phyloP scores from a whole-genome alignment of 495 filamentous ascomycete genomes.

The Cercophora samala region DNA sequence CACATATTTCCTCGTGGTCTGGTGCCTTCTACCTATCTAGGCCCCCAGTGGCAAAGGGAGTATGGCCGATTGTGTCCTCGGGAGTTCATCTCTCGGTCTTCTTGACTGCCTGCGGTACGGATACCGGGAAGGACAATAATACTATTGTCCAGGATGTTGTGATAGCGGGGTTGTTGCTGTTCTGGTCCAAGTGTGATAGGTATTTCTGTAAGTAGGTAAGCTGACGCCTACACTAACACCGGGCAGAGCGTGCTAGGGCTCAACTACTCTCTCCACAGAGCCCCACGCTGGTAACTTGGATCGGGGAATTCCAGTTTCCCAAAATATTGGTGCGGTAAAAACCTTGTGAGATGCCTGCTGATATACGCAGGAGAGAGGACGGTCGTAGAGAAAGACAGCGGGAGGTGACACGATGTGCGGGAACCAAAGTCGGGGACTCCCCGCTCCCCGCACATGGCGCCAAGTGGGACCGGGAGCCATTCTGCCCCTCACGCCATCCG shows the following conservation, averaged over 20 bases:
- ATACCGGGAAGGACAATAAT: not conserved
- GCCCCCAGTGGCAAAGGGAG: not conserved
- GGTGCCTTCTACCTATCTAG: not conserved
- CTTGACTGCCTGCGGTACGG: not conserved
- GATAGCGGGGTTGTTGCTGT: not conserved
- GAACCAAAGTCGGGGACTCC: slow-evolving; percentile 2
- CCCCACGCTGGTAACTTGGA: not conserved
- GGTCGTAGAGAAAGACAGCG: too few relatives aligned
- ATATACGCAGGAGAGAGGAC: not conserved
- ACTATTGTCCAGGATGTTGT: not conserved
- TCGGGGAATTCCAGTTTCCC: not conserved
- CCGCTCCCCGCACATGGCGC: slow-evolving; percentile 12
- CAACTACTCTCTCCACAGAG: not conserved
- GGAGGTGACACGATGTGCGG: not conserved
- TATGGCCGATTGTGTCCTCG: not conserved
- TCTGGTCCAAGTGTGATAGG: slow-evolving; percentile 3
- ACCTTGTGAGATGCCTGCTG: not conserved
- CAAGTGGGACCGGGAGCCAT: too few relatives aligned
- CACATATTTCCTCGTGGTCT: not conserved
- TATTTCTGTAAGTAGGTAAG: slow-evolving; percentile 7
- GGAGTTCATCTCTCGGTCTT: too few relatives aligned
- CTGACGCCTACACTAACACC: slow-evolving; percentile 10
- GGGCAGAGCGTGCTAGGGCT: slow-evolving; percentile 4
- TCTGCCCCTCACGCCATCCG: slow-evolving; percentile 19
- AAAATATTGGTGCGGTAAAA: not conserved